A percentile compares a stretch with the other conserved stretches of the same genome.
Evolutionary conservation across 208 protist genomes (phyloP).

Genomic region (Leishmania guyanensis): DNA sequence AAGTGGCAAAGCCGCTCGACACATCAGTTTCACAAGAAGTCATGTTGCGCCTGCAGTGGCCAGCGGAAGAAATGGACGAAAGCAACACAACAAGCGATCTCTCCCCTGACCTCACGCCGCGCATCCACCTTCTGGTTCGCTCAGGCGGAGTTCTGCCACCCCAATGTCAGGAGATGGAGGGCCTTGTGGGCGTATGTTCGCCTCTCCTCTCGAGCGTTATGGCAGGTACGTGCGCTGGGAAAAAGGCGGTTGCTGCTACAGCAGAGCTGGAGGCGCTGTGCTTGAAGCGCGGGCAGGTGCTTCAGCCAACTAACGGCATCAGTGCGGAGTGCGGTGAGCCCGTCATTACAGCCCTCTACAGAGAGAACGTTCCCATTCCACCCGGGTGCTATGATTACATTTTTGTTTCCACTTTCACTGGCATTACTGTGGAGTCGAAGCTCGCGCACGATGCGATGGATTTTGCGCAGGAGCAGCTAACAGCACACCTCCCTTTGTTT

Average conservation of each 20-base stretch:
- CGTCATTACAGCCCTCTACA: conserved; percentile 17
- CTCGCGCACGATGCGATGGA: background rate
- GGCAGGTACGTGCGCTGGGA: conserved; percentile 7
- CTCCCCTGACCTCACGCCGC: background rate
- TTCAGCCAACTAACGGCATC: background rate
- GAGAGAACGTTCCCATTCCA: background rate
- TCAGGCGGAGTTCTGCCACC: conserved; percentile 18
- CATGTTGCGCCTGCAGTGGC: conserved; percentile 15
- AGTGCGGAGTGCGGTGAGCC: conserved; percentile 11
- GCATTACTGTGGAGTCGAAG: background rate
- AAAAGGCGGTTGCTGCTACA: background rate
- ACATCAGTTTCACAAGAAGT: background rate
- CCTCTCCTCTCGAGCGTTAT: conserved; percentile 9
- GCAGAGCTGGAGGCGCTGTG: background rate
- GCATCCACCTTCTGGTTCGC: conserved; percentile 9
- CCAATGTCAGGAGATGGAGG: background rate
- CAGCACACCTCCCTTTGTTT: conserved; percentile 18
- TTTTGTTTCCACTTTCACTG: conserved; percentile 13
- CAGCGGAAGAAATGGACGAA: background rate
- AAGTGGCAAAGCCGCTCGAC: conserved; percentile 1
- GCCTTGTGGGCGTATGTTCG: background rate
- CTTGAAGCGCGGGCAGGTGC: background rate
- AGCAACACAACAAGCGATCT: too few relatives aligned
- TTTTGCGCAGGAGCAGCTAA: conserved; percentile 12
- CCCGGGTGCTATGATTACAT: conserved; percentile 29